Percentiles rank a stretch among this genome's conserved stretches.
These are phyloP conservation scores for Leccinellum luteum DNA, from an alignment of 768 basidiomycete genomes.

Conservation along the genomic window DNA sequence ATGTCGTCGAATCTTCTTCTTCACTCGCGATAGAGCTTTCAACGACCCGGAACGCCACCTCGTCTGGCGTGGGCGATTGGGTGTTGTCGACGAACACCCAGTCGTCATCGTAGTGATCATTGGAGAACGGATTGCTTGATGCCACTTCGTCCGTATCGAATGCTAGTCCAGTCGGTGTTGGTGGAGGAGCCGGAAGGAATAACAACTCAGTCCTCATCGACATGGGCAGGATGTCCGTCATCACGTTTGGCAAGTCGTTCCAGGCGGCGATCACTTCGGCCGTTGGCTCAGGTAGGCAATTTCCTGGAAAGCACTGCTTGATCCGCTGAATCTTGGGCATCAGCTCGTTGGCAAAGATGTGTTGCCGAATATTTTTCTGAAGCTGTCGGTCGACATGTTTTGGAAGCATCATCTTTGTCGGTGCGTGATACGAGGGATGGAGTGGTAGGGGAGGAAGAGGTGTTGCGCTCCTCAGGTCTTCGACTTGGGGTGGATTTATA, in stretches of 20 bases:
- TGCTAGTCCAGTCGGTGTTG: conserved; percentile 13
- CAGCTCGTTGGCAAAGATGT: conserved; percentile 15
- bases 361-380: conserved; percentile 7
- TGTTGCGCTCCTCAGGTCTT: not conserved
- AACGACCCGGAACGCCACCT: not conserved
- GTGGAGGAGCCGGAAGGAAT: conserved; percentile 17
- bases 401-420: conserved; percentile 9
- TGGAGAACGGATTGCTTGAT: not conserved
- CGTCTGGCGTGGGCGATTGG: not conserved
- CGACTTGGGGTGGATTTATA: conserved; percentile 18
- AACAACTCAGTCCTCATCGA: not conserved
- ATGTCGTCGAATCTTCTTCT: not conserved
- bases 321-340: conserved; percentile 14
- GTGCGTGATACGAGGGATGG: not conserved
- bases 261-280: conserved; percentile 19
- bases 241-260: conserved; percentile 27
- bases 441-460: not conserved
- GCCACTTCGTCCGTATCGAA: conserved; percentile 4
- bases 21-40: not conserved
- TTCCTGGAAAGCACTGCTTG: conserved; percentile 13
- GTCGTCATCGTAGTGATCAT: not conserved
- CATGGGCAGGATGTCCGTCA: conserved; percentile 5
- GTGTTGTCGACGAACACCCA: conserved; percentile 3
- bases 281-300: conserved; percentile 18
- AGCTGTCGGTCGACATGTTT: conserved; percentile 10